Evolutionary conservation across 2,329 filamentous ascomycete genomes (phyloP).

Genomic region (Hypoxylon sp.): DNA sequence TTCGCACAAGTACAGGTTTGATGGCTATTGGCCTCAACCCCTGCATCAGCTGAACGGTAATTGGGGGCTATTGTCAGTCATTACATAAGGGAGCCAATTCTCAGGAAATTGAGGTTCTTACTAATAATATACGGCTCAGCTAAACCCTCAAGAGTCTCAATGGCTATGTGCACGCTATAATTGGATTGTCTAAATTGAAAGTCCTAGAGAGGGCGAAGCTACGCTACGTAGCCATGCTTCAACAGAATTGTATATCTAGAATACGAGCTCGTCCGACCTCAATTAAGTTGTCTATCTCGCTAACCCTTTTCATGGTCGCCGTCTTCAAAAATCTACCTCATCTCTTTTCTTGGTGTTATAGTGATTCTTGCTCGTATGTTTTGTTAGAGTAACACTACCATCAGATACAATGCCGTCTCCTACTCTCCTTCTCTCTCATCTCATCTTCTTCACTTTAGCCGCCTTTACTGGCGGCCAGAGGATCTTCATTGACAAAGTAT

Average conservation of each 20-base stretch:
- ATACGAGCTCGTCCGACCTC: not conserved
- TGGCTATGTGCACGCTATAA: slow-evolving; percentile 8
- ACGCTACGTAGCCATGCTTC: not conserved
- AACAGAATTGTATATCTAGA: not conserved
- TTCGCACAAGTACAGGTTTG: not conserved
- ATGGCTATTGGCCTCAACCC: slow-evolving; percentile 2
- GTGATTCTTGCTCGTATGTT: not conserved
- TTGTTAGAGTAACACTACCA: not conserved
- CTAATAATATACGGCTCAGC: not conserved
- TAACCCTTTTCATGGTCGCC: not conserved
- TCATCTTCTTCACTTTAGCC: not conserved
- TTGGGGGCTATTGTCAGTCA: not conserved
- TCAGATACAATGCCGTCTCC: not conserved
- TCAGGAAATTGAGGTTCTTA: not conserved
- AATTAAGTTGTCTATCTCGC: not conserved
- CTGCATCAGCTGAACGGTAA: slow-evolving; percentile 5
- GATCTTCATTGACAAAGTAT: slow-evolving; percentile 5
- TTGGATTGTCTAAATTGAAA: not conserved
- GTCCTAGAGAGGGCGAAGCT: slow-evolving; percentile 5
- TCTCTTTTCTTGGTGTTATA: not conserved
- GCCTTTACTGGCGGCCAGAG: not conserved
- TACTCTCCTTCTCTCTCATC: not conserved
- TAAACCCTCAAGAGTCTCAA: not conserved
- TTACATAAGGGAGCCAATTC: slow-evolving; percentile 10
- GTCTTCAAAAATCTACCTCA: not conserved